Evolutionary conservation across 2,329 filamentous ascomycete species (phyloP).

Genomic region (Phaeosphaeria sp.): DNA sequence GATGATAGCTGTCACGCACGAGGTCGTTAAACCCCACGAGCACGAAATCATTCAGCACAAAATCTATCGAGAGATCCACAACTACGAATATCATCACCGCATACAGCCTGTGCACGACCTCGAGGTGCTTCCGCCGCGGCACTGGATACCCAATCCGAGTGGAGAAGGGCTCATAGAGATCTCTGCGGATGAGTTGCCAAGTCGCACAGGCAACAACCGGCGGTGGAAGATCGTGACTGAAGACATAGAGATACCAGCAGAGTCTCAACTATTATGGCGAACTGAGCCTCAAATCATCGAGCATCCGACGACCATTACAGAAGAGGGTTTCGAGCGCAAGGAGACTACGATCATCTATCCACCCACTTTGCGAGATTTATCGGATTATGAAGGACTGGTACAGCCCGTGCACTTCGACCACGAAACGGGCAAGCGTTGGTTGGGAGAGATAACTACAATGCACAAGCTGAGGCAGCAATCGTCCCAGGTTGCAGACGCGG

Average conservation of each 20-base stretch:
- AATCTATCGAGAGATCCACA: constrained; percentile 62
- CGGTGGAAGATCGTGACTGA: constrained; percentile 38
- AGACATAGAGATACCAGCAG: constrained; percentile 11
- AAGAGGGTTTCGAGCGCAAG: constrained; percentile 51
- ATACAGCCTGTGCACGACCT: constrained; percentile 61
- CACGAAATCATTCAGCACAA: constrained; percentile 57
- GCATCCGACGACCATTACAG: constrained; percentile 44
- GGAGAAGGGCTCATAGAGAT: constrained; percentile 53
- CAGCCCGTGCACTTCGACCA: constrained; percentile 40
- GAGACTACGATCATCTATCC: constrained; percentile 56
- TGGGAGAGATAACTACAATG: constrained; percentile 30
- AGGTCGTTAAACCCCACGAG: constrained; percentile 52
- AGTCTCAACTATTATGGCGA: constrained; percentile 22
- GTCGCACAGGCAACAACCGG: constrained; percentile 34
- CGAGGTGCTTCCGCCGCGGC: constrained; percentile 60
- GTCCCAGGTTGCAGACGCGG: neutral
- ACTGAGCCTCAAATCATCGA: constrained; percentile 50
- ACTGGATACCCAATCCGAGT: constrained; percentile 54
- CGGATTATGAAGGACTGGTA: constrained; percentile 31
- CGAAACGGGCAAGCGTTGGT: constrained; percentile 33
- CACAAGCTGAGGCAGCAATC: constrained; percentile 18
- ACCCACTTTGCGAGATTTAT: constrained; percentile 48
- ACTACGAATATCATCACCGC: constrained; percentile 59
- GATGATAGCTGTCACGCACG: constrained; percentile 57
- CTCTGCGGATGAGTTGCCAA: constrained; percentile 50